Evolutionary conservation across 208 protist species (phyloP), one percentile per base, ranked within the genome.

Genomic region (Wallacemonas sp.): DNA sequence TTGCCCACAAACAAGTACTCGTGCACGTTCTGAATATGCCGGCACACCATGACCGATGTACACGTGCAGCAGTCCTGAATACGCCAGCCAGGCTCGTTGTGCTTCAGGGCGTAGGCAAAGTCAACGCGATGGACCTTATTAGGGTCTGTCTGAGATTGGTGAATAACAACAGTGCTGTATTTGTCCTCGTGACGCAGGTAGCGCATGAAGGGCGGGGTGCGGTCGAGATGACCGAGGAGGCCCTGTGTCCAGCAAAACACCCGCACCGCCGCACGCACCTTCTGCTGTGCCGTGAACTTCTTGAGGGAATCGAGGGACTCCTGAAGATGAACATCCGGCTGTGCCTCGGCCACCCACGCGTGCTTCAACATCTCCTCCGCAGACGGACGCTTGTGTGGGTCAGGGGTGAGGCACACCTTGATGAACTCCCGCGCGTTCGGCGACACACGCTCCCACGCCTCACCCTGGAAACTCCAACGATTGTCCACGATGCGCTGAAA

Each of bases 11-110:
- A 93, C 17, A 95, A 68, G 60, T 90, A 93, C 71, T 91, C 85
- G 70, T 91, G 81, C 19, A 93, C 86, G 63, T 95, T 91, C 66
- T 95, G 89, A 58, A 95, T 83, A 74, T 95, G 89, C 21, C 89
- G 79, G 70, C 89, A 95, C 21, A 95, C 82, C 60, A 66, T 75
- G 66, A 84, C 60, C 22, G 81, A 91, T 4, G 69, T 51, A 65
- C 88, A 91, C 15, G 77, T 87, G 69, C 87, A 96, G 72, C 85
- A 89, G 70, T 87, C 69, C 70, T 87, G 77, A 28, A 96, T 67
- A 2, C 69, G 64, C 73, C 80, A 90, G 31, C 82, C 82, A 1
- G 61, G 68, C 54, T 68, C 53, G 39, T 78, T 49, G 51, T 70
- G 72, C 26, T 72, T n/a, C 58, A 93, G 75, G 21, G 80, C 78